Evolutionary conservation across 2,329 filamentous ascomycete species (phyloP).

Genomic region (Calonectria ilicicola): DNA sequence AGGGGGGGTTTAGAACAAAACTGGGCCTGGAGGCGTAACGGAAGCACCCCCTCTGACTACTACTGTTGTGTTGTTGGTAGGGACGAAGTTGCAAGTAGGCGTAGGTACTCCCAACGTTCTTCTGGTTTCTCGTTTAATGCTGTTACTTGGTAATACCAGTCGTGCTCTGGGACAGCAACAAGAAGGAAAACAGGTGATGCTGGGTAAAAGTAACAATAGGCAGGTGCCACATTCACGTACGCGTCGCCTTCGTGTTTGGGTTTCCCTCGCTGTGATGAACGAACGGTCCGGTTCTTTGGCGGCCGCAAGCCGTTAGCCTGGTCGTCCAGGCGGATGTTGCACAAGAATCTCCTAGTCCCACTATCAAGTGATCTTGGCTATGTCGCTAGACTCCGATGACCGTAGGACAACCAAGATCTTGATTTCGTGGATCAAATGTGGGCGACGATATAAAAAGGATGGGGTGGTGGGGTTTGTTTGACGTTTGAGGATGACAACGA

Average conservation of each 20-base stretch:
- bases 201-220: background rate
- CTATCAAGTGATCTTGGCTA: background rate
- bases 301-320: slow-evolving; percentile 12
- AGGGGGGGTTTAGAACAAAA: slow-evolving; percentile 19
- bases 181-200: background rate
- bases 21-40: background rate
- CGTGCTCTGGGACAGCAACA: background rate
- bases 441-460: background rate
- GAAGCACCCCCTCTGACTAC: background rate
- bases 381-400: background rate
- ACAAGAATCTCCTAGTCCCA: slow-evolving; percentile 3
- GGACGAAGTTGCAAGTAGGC: background rate
- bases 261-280: slow-evolving; percentile 11
- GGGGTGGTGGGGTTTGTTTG: slow-evolving; percentile 3
- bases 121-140: background rate
- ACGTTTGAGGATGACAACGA: slow-evolving; percentile 2
- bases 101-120: background rate
- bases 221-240: background rate
- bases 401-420: background rate
- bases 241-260: background rate
- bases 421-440: background rate
- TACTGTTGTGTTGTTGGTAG: background rate
- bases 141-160: background rate
- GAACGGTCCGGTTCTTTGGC: background rate
- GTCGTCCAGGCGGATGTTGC: slow-evolving; percentile 7